A percentile compares a stretch with the other conserved stretches of the same genome.
Conservation (phyloP, 2,329 filamentous ascomycete genomes). For the Stagonosporopsis chrysanthemi region DNA sequence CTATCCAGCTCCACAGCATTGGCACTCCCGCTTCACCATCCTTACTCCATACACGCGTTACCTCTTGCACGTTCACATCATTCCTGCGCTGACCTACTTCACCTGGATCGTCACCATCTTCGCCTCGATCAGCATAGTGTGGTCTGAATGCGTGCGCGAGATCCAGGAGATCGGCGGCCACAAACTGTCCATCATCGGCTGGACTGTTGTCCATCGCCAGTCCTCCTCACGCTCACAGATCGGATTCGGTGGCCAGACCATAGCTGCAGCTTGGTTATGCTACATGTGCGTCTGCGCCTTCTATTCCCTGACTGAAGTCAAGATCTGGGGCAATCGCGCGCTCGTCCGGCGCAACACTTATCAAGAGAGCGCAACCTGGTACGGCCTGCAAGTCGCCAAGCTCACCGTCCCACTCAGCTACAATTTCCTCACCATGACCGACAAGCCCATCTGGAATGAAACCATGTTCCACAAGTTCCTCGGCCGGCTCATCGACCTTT, state of each 20-base stretch:
- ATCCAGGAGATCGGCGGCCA: constrained; percentile 64
- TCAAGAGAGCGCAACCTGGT: constrained; percentile 94
- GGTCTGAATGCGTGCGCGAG: constrained; percentile 92
- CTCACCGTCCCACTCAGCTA: constrained; percentile 92
- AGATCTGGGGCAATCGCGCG: constrained; percentile 96
- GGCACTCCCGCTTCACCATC: constrained; percentile 56
- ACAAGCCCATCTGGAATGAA: constrained; percentile 72
- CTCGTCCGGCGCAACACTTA: constrained; percentile 91
- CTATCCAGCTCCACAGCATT: constrained; percentile 49
- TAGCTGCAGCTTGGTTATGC: constrained; percentile 85
- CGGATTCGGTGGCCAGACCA: constrained; percentile 84
- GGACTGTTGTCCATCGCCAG: constrained; percentile 78
- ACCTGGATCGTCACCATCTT: constrained; percentile 73
- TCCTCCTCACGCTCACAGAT: constrained; percentile 75
- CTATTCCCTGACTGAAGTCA: constrained; percentile 87
- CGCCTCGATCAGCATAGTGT: constrained; percentile 84
- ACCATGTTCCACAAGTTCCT: constrained; percentile 91
- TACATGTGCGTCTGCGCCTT: constrained; percentile 96
- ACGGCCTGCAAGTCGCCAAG: constrained; percentile 88
- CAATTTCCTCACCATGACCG: constrained; percentile 94
- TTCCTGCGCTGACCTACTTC: constrained; percentile 72
- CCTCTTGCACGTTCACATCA: constrained; percentile 74
- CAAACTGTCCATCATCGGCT: constrained; percentile 73
- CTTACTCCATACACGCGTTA: constrained; percentile 85
- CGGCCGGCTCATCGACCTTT: constrained; percentile 82